Percentiles rank a stretch among this genome's conserved stretches.
These are phyloP conservation scores for Apiospora kogelbergensis DNA, from an alignment of 2,329 filamentous ascomycete species.

Conservation along the genomic window DNA sequence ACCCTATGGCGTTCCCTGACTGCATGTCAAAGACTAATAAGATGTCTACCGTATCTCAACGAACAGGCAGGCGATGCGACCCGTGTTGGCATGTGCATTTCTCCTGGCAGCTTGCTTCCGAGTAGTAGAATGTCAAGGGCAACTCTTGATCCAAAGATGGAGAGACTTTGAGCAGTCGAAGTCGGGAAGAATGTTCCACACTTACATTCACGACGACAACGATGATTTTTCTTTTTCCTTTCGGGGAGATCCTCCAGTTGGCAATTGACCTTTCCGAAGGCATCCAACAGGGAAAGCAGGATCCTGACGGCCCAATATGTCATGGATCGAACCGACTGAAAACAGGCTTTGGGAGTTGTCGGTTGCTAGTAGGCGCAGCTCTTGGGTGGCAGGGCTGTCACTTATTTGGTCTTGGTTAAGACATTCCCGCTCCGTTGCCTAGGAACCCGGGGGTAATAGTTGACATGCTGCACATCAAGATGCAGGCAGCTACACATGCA, in stretches of 20 bases:
- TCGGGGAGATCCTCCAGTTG: neutral
- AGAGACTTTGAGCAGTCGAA: neutral
- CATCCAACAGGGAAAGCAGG: neutral
- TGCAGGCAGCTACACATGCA: neutral
- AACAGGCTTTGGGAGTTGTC: no score
- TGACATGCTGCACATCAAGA: neutral
- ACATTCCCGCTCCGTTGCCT: neutral
- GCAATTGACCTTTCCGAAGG: neutral
- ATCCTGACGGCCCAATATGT: neutral
- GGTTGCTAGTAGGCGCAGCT: neutral
- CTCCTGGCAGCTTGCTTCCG: neutral
- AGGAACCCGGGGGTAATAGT: neutral
- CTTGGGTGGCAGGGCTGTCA: neutral
- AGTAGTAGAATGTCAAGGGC: neutral
- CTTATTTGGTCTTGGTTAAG: neutral
- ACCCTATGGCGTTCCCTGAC: neutral
- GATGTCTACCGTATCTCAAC: neutral
- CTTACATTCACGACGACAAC: neutral
- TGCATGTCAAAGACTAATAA: neutral
- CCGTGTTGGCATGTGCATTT: neutral
- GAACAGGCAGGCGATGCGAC: neutral
- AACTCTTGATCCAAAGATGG: neutral
- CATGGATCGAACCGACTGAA: no score
- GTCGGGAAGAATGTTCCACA: neutral
- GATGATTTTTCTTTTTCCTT: no score